These are phyloP conservation scores for Fusarium nanum DNA, from an alignment of 2,329 filamentous ascomycete species.

Conservation along the genomic window DNA sequence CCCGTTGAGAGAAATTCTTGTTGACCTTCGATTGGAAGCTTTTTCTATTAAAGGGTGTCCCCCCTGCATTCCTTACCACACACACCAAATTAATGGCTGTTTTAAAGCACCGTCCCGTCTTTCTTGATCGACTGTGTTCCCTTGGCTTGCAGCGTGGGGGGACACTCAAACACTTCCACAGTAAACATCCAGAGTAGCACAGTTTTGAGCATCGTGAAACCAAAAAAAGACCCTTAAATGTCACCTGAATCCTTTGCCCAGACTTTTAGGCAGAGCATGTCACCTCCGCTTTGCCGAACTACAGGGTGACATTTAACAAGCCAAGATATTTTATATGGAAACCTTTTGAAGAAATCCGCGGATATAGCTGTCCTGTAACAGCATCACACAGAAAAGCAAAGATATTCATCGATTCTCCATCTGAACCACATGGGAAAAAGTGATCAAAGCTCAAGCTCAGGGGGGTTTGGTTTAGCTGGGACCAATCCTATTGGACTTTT, in stretches of 20 bases:
- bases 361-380: background rate
- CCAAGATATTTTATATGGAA: slow-evolving; percentile 6
- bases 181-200: background rate
- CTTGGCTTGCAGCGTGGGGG: slow-evolving; percentile 26
- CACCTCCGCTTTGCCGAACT: slow-evolving; percentile 9
- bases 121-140: slow-evolving; percentile 3
- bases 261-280: slow-evolving; percentile 4
- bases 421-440: background rate
- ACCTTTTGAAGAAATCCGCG: background rate
- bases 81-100: slow-evolving; percentile 3
- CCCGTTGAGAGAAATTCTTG: slow-evolving; percentile 16
- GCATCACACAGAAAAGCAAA: background rate
- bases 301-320: background rate
- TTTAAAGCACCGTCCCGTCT: slow-evolving; percentile 36
- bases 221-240: slow-evolving; percentile 7
- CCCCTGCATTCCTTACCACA: slow-evolving; percentile 40
- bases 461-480: background rate
- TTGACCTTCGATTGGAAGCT: slow-evolving; percentile 6
- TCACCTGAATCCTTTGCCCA: slow-evolving; percentile 10
- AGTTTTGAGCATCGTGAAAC: slow-evolving; percentile 36
- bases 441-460: slow-evolving; percentile 31
- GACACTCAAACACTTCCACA: background rate
- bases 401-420: background rate
- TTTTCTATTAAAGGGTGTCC: background rate
- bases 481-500: slow-evolving; percentile 38